Base-by-base conservation (phyloP, 164 flowering plant species). In the Magnolia officinalis region DNA sequence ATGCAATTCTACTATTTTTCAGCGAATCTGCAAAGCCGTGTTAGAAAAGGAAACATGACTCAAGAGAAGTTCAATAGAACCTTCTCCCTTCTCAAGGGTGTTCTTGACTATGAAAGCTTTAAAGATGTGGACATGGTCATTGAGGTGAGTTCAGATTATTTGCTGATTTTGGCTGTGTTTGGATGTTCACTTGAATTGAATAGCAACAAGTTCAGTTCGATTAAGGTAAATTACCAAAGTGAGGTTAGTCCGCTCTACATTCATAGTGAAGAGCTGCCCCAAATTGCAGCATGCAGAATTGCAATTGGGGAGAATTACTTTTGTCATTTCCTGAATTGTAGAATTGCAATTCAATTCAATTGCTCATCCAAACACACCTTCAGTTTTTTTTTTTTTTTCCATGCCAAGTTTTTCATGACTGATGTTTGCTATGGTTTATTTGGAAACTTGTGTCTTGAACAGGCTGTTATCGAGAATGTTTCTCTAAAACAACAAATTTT, bases 91-190 rank as follows among this genome's bases (percentile, higher is more conserved):
- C 90, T 95, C 61, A 89, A 84, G 77, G 99, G 99, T 67, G 83
- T 74, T 71, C 89, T 95, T n/a, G 93, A 90, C 78, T 93, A 90
- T 78, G 92, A 92, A 71, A 84, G 91, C 86, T 93, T 95, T 79
- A 87, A 80, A 81, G 96, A 91, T 80, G 96, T 95, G 61, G 98
- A 95, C 84, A 85, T 95, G 92, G 98, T 95, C 75, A 93, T 95
- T 55, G 98, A 95, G 98, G 98, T 93, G 78, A 51, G 72, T 29
- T 37, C 19, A 3, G 26, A n/a, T 49, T 49, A 6, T 69, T 8
- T 37, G 19, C 19, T 70, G 58, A 50, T 45, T 70, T 70, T 49
- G 19, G 49, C n/a, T 10, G 45, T 11, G 61, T 49, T 70, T 70
- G 13, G 9, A 31, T 68, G 50, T 68, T 4, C 29, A 11, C 8